Conservation (phyloP, 306 rosid species). For the Cucurbita maxima region DNA sequence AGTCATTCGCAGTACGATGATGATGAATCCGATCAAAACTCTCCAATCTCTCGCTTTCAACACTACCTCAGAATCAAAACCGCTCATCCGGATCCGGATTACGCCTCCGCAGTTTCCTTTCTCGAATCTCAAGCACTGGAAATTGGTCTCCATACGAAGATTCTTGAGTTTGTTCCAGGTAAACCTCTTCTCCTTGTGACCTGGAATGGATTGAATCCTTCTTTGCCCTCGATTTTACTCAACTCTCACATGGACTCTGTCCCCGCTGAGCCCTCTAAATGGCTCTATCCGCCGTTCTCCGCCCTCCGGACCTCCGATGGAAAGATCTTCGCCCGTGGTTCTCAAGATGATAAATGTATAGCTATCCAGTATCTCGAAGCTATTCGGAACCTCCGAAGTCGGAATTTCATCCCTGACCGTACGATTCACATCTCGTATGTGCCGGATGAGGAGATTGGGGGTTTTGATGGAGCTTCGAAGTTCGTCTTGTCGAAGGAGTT, state of each 20-base stretch:
- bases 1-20: neutral
- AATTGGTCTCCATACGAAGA: conserved; percentile 25
- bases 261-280: conserved; percentile 74
- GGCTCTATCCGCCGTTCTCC: conserved; percentile 81
- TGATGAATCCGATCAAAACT: conserved; percentile 7
- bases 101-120: conserved; percentile 55
- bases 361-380: conserved; percentile 81
- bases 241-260: conserved; percentile 94
- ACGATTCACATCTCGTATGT: conserved; percentile 59
- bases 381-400: conserved; percentile 32
- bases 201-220: conserved; percentile 61
- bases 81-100: conserved; percentile 71
- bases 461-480: conserved; percentile 34
- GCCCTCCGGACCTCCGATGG: conserved; percentile 46
- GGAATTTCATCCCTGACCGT: conserved; percentile 32
- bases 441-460: conserved; percentile 89
- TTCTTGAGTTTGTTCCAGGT: conserved; percentile 32
- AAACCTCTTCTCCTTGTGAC: conserved; percentile 71
- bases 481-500: conserved; percentile 46
- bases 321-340: conserved; percentile 62
- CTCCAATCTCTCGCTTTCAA: conserved; percentile 68
- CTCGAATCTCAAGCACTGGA: conserved; percentile 40
- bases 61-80: conserved; percentile 67
- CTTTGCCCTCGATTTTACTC: conserved; percentile 66
- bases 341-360: conserved; percentile 87